Base-by-base conservation (phyloP, 805 yeast species). In the Tetrapisispora fleetii region DNA sequence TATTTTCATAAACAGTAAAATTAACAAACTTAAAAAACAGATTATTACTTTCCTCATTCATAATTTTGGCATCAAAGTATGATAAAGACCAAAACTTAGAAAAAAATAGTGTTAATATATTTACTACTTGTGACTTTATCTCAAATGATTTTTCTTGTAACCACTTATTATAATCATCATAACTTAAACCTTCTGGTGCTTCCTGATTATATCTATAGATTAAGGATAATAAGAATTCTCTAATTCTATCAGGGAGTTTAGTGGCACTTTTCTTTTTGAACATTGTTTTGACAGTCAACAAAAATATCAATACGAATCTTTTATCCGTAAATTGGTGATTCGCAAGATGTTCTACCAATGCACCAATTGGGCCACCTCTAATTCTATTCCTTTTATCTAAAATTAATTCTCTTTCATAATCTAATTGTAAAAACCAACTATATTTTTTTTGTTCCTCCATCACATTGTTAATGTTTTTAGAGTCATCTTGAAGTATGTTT, bases 111-210 rank as follows among this genome's bases (percentile, higher is more conserved):
- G 77, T 79, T 78, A 89, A 76, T 24, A 83, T 72, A 51, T 79
- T 78, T 50, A 85, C 71, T 10, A 85, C 85, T 49, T 86, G 73
- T 22, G 75, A 57, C 48, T 88, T 77, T 32, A 84, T 81, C 1
- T 86, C 87, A 49, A 70, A 72, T 50, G 82, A 79, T 58, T 86
- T 86, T 58, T 76, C 77, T 39, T 79, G 78, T 10, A 80, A 72
- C 96, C 96, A 88, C 10, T 74, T 66, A 41, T 79, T 78, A 62
- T 85, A 86, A 58, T 87, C 95, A 52, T 84, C 95, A 59, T 80
- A 85, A 50, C 85, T 79, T 51, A 91, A 67, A 0, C 95, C 95
- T 58, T 86, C 96, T 0, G 96, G 96, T 21, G 96, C 93, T 52
- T 78, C 78, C 16, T 79, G 67, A 48, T 80, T 75, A 65, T 81